Conservation (phyloP, 495 filamentous ascomycete genomes). For the Copromyces sp. region DNA sequence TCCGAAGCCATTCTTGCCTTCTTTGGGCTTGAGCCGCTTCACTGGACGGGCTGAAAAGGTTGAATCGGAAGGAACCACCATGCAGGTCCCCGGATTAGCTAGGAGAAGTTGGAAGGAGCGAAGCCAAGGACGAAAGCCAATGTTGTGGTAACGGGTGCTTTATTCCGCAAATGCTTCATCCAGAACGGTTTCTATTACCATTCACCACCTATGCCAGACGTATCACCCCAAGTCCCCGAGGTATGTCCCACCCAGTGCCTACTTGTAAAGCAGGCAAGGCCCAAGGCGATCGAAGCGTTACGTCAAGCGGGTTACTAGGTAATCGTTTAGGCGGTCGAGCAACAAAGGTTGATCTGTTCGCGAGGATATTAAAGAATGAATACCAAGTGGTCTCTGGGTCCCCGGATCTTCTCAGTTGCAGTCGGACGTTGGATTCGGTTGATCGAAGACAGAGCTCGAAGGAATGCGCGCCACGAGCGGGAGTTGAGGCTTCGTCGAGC, state of each 20-base stretch:
- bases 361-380: background rate
- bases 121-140: background rate
- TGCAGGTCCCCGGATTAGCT: background rate
- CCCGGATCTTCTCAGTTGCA: background rate
- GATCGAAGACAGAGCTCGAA: background rate
- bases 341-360: background rate
- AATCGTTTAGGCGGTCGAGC: background rate
- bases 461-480: background rate
- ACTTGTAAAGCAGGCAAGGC: background rate
- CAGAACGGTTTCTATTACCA: background rate
- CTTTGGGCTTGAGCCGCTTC: constrained; percentile 11
- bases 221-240: background rate
- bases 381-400: background rate
- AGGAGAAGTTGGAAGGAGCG: background rate
- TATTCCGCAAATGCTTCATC: background rate
- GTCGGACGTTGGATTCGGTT: background rate
- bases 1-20: constrained; percentile 44
- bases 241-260: background rate
- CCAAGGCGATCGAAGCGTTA: background rate
- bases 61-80: background rate
- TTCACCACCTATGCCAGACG: background rate
- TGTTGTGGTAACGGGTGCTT: background rate
- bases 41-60: constrained; percentile 1
- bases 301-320: background rate
- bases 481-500: background rate